Conservation (phyloP, 192 early-diverging fungal genomes). For the Diversispora eburnea region DNA sequence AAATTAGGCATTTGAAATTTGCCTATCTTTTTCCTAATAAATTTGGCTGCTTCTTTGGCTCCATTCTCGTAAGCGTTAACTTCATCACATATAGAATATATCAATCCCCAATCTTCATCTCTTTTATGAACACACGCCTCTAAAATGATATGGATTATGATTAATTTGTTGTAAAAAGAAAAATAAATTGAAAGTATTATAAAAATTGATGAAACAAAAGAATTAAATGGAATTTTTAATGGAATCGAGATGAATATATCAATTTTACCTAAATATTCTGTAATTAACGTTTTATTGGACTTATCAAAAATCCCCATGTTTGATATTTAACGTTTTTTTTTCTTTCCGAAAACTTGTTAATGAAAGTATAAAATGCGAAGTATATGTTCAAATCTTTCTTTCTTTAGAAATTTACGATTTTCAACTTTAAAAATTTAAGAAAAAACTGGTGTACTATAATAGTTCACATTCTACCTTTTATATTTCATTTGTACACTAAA, state of each 20-base stretch:
- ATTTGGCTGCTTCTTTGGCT: slow-evolving; percentile 23
- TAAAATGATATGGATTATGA: neutral
- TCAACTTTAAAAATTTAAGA: too few relatives aligned
- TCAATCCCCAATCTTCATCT: slow-evolving; percentile 23
- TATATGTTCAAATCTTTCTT: too few relatives aligned
- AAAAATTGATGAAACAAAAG: neutral
- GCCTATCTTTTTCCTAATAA: slow-evolving; percentile 8
- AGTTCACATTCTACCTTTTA: too few relatives aligned
- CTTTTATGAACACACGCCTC: slow-evolving; percentile 14
- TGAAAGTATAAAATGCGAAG: too few relatives aligned
- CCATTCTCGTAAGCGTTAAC: slow-evolving; percentile 11
- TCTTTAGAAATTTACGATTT: too few relatives aligned
- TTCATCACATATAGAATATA: neutral
- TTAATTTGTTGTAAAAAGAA: neutral
- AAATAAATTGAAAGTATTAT: neutral
- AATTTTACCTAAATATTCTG: slow-evolving; percentile 12
- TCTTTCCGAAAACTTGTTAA: too few relatives aligned
- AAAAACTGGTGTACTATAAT: too few relatives aligned
- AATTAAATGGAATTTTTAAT: too few relatives aligned
- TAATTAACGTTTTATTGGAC: neutral
- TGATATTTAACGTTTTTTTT: too few relatives aligned
- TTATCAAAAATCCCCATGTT: slow-evolving; percentile 7
- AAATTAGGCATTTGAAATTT: neutral
- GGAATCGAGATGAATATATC: too few relatives aligned
- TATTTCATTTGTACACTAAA: too few relatives aligned